These are phyloP conservation scores for Trichosporon sp. DNA, from an alignment of 1,284 basidiomycete genomes.

Conservation along the genomic window DNA sequence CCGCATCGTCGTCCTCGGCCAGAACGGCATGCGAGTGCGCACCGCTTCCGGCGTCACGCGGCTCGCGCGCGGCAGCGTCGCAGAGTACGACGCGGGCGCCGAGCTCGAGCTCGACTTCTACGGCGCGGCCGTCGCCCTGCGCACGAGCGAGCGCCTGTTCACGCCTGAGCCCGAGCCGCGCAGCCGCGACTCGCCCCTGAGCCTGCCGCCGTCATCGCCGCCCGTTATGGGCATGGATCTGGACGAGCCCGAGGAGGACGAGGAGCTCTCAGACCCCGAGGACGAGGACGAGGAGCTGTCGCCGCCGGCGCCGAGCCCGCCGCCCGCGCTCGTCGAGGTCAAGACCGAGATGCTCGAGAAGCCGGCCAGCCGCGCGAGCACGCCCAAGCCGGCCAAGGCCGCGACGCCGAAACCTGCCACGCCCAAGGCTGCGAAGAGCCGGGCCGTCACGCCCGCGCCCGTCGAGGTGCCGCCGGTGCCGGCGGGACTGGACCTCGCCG, in stretches of 20 bases:
- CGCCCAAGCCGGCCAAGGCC: not conserved
- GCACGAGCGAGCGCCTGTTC: slow-evolving; percentile 13
- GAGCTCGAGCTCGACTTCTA: slow-evolving; percentile 41
- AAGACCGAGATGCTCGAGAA: slow-evolving; percentile 11
- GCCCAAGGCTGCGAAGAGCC: slow-evolving; percentile 2
- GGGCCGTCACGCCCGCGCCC: slow-evolving; percentile 9
- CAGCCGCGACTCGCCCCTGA: slow-evolving; percentile 12
- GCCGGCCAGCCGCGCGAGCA: not conserved
- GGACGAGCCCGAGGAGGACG: slow-evolving; percentile 18
- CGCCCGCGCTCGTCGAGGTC: slow-evolving; percentile 8
- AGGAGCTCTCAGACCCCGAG: slow-evolving; percentile 12
- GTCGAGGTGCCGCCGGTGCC: slow-evolving; percentile 27
- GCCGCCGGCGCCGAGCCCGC: not conserved
- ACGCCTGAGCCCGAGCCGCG: slow-evolving; percentile 5
- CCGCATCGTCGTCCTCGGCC: slow-evolving; percentile 43
- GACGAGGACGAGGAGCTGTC: slow-evolving; percentile 3
- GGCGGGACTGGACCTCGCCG: slow-evolving; percentile 38
- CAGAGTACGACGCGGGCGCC: slow-evolving; percentile 9
- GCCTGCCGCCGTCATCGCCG: slow-evolving; percentile 23
- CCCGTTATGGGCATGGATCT: slow-evolving; percentile 13
- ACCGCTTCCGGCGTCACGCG: not conserved
- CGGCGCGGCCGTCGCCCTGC: slow-evolving; percentile 31
- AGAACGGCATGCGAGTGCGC: slow-evolving; percentile 44
- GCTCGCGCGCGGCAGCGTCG: slow-evolving; percentile 11
- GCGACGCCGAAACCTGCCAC: not conserved